These are phyloP conservation scores for Flaveria linearis DNA, from an alignment of 129 eudicot species.

Conservation along the genomic window DNA sequence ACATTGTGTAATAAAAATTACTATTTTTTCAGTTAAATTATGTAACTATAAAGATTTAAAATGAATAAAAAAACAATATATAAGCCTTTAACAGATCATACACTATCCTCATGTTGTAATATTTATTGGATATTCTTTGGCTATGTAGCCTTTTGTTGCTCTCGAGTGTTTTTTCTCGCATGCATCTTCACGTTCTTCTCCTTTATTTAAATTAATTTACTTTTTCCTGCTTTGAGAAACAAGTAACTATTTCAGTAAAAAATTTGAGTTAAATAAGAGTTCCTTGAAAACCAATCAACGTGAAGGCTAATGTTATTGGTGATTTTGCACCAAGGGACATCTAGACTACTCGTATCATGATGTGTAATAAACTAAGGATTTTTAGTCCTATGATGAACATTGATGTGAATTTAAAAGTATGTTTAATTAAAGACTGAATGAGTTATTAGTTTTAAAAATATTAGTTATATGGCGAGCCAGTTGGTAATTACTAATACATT, in stretches of 20 bases:
- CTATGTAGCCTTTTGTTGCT: neutral
- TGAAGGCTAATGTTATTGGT: too few species aligned
- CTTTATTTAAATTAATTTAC: neutral
- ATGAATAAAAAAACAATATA: neutral
- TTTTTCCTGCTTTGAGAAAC: neutral
- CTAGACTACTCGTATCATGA: too few species aligned
- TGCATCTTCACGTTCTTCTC: conserved; percentile 6
- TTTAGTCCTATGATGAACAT: too few species aligned
- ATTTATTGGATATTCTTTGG: too few species aligned
- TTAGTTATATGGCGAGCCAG: too few species aligned
- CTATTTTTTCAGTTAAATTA: neutral
- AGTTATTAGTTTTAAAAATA: too few species aligned
- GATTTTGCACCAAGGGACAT: too few species aligned
- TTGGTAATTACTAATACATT: too few species aligned
- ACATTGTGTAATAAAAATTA: neutral
- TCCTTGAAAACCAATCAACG: too few species aligned
- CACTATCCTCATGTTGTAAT: neutral
- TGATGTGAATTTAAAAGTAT: too few species aligned
- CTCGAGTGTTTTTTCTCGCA: conserved; percentile 17
- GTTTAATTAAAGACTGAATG: too few species aligned
- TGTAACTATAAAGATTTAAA: neutral
- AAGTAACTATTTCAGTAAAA: neutral
- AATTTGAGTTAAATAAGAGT: neutral
- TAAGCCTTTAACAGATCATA: neutral
- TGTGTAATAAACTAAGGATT: too few species aligned